These are phyloP conservation scores for Biscogniauxia sp. DNA, from an alignment of 2,329 filamentous ascomycete species.

Conservation along the genomic window DNA sequence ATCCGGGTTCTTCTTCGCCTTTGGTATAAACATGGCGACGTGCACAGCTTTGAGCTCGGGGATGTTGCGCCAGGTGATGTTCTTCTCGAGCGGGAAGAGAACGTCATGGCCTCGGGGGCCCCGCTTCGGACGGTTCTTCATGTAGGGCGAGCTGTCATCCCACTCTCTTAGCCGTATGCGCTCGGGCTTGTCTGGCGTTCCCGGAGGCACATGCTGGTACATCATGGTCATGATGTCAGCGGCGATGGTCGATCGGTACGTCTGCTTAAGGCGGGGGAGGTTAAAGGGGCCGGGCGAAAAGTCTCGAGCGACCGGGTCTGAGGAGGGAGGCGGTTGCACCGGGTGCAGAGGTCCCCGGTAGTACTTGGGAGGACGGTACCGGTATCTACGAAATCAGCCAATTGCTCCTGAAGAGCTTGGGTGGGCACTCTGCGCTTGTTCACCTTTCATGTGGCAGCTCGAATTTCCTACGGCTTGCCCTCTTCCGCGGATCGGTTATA, in stretches of 20 bases:
- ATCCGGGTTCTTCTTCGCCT: conserved; percentile 67
- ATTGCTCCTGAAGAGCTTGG: not conserved
- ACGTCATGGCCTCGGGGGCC: conserved; percentile 77
- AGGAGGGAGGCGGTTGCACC: conserved; percentile 81
- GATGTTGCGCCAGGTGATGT: conserved; percentile 79
- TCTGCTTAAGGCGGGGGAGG: conserved; percentile 82
- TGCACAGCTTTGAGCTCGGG: conserved; percentile 79
- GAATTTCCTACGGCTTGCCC: conserved; percentile 30
- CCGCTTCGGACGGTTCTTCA: conserved; percentile 83
- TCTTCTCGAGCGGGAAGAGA: conserved; percentile 68
- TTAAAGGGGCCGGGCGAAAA: conserved; percentile 92
- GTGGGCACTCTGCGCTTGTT: not conserved
- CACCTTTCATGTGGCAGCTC: conserved; percentile 28
- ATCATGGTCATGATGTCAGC: conserved; percentile 84
- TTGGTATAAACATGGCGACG: conserved; percentile 72
- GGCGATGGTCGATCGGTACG: conserved; percentile 81
- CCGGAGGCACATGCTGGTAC: conserved; percentile 83
- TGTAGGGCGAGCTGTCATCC: conserved; percentile 91
- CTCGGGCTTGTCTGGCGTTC: conserved; percentile 53
- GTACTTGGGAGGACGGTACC: conserved; percentile 92
- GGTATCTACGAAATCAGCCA: conserved; percentile 62
- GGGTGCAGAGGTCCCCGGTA: conserved; percentile 91
- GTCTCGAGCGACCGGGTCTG: conserved; percentile 82
- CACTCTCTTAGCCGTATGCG: conserved; percentile 74
- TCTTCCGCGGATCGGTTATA: conserved; percentile 48